Percentiles rank a stretch among this genome's conserved stretches.
Conservation (phyloP, 352 stramenopile species). For the Pythium periplocum region DNA sequence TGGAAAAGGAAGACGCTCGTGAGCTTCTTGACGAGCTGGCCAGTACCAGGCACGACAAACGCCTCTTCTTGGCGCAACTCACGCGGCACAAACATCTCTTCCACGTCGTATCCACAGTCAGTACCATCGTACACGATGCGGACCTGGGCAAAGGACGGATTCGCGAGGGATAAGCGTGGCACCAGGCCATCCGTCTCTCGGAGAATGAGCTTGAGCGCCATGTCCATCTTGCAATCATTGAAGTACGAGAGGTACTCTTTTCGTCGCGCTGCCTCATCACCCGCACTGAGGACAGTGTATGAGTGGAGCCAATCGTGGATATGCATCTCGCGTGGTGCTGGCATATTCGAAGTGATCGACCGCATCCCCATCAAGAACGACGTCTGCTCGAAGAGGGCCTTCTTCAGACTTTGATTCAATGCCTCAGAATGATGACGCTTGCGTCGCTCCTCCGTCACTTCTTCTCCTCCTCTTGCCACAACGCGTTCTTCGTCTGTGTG, state of each 20-base stretch:
- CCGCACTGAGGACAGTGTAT: constrained; percentile 44
- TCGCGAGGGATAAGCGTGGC: constrained; percentile 15
- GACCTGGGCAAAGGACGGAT: constrained; percentile 34
- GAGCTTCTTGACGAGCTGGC: constrained; percentile 64
- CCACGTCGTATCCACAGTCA: constrained; percentile 25
- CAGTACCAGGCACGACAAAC: constrained; percentile 15
- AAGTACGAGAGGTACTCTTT: constrained; percentile 51
- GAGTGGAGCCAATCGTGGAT: constrained; percentile 78
- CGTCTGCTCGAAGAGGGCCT: constrained; percentile 66
- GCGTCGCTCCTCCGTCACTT: constrained; percentile 50
- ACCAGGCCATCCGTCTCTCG: constrained; percentile 41
- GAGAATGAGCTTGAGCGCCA: constrained; percentile 45
- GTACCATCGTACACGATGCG: constrained; percentile 53
- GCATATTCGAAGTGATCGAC: constrained; percentile 28
- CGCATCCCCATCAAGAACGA: constrained; percentile 50
- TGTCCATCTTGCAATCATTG: constrained; percentile 50
- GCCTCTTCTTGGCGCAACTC: constrained; percentile 23
- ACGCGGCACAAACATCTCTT: constrained; percentile 24
- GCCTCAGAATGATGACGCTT: constrained; percentile 56
- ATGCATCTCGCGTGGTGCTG: constrained; percentile 40
- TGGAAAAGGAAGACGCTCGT: constrained; percentile 58
- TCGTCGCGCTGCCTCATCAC: constrained; percentile 20
- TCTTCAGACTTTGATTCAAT: constrained; percentile 49
- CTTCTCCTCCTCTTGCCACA: constrained; percentile 20
- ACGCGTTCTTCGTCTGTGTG: too few relatives aligned